Conservation (phyloP, 768 basidiomycete genomes). For the Leccinum truebloodii region DNA sequence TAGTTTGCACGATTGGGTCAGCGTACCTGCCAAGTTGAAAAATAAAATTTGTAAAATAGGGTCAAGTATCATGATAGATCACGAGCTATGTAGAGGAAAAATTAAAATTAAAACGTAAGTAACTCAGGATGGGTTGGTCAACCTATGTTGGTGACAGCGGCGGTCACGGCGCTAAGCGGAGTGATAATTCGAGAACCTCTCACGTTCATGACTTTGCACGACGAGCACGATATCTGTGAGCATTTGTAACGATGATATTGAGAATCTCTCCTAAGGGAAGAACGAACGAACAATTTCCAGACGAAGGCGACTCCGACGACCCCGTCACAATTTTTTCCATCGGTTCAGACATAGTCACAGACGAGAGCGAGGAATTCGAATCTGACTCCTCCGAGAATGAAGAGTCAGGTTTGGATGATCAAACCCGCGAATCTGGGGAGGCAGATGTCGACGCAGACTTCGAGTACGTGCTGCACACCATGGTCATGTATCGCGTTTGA, state of each 20-base stretch:
- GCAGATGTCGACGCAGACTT: constrained; percentile 24
- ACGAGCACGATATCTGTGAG: constrained; percentile 23
- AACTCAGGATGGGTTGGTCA: too few relatives aligned
- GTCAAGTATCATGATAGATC: too few relatives aligned
- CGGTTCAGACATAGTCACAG: constrained; percentile 10
- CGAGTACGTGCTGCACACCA: constrained; percentile 11
- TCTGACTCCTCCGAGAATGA: constrained; percentile 16
- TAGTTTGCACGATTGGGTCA: too few relatives aligned
- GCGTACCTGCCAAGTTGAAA: too few relatives aligned
- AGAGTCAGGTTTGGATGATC: constrained; percentile 4
- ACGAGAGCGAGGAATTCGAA: constrained; percentile 7
- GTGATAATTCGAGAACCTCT: background rate
- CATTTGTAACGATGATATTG: constrained; percentile 29
- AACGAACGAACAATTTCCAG: constrained; percentile 28
- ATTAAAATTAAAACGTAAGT: too few relatives aligned
- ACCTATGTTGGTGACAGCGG: too few relatives aligned
- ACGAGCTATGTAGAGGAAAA: too few relatives aligned
- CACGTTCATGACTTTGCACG: constrained; percentile 12
- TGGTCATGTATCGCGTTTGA: background rate
- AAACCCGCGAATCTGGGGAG: constrained; percentile 1
- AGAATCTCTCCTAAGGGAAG: constrained; percentile 53
- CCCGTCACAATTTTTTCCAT: constrained; percentile 2
- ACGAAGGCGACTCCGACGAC: constrained; percentile 6
- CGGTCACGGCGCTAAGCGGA: background rate
- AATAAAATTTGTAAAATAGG: too few relatives aligned